Evolutionary conservation across 2,329 filamentous ascomycete genomes (phyloP).

Genomic region (Hypoxylon sp.): DNA sequence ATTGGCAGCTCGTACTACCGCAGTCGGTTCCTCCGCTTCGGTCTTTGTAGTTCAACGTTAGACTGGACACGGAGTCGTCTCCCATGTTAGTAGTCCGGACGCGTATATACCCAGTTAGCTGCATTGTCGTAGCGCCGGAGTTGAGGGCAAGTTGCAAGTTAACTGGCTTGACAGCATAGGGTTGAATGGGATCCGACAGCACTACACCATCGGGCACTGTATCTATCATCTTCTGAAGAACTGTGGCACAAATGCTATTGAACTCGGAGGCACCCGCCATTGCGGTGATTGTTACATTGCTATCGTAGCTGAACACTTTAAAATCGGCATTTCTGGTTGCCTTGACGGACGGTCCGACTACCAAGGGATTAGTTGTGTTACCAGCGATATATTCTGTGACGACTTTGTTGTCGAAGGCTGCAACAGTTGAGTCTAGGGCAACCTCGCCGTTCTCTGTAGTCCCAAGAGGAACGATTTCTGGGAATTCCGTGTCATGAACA

Average conservation of each 20-base stretch:
- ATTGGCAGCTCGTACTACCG: constrained; percentile 57
- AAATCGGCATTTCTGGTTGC: constrained; percentile 64
- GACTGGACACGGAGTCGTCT: constrained; percentile 56
- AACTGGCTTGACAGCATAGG: constrained; percentile 71
- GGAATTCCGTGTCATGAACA: constrained; percentile 67
- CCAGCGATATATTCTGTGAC: constrained; percentile 68
- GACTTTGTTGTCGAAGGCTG: constrained; percentile 67
- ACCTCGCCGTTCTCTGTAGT: constrained; percentile 58
- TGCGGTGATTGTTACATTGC: constrained; percentile 65
- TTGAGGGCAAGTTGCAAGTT: constrained; percentile 66
- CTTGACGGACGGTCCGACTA: constrained; percentile 62
- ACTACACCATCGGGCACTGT: constrained; percentile 64
- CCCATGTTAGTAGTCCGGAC: constrained; percentile 64
- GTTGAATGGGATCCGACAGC: constrained; percentile 64
- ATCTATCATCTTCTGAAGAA: constrained; percentile 72
- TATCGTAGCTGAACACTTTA: constrained; percentile 66
- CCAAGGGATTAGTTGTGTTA: constrained; percentile 65
- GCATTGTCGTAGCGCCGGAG: constrained; percentile 60
- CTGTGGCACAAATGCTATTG: constrained; percentile 59
- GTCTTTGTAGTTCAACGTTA: constrained; percentile 68
- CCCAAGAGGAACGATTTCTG: constrained; percentile 62
- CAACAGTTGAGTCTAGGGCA: constrained; percentile 61
- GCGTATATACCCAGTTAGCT: constrained; percentile 67
- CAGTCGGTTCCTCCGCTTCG: constrained; percentile 62
- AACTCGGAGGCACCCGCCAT: constrained; percentile 61